These are phyloP conservation scores for Syzygium malaccense DNA, from an alignment of 441 rosid species.

Conservation along the genomic window DNA sequence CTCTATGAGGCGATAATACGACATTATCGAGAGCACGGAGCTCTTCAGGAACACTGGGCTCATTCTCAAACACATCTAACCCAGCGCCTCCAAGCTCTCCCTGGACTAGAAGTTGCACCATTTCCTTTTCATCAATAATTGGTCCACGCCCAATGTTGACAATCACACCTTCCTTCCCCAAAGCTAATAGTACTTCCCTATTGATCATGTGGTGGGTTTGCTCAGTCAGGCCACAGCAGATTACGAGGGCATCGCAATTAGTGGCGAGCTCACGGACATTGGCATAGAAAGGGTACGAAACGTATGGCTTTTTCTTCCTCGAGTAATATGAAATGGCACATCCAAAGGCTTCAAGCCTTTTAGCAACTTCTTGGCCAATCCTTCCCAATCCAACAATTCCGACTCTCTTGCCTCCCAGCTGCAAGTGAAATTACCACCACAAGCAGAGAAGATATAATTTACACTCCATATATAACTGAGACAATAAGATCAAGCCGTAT, in stretches of 20 bases:
- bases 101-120: constrained; percentile 27
- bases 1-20: constrained; percentile 29
- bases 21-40: constrained; percentile 32
- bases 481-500: neutral
- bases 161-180: constrained; percentile 57
- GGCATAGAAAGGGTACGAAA: constrained; percentile 24
- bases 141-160: constrained; percentile 62
- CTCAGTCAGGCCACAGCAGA: constrained; percentile 33
- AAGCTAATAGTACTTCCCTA: constrained; percentile 34
- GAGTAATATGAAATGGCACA: constrained; percentile 46
- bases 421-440: neutral
- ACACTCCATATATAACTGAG: neutral
- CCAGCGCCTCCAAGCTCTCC: constrained; percentile 61
- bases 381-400: constrained; percentile 54
- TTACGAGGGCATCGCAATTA: constrained; percentile 31
- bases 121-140: constrained; percentile 49
- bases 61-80: constrained; percentile 59
- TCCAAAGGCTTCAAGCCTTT: constrained; percentile 53
- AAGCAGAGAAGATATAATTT: neutral
- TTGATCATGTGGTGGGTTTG: constrained; percentile 6
- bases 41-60: constrained; percentile 38
- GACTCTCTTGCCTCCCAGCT: constrained; percentile 45
- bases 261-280: constrained; percentile 35
- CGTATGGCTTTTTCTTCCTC: constrained; percentile 23
- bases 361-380: constrained; percentile 39